Percentiles rank a stretch among this genome's conserved stretches.
Evolutionary conservation across 164 flowering plant species (phyloP).

Genomic region (Cinnamomum chago): DNA sequence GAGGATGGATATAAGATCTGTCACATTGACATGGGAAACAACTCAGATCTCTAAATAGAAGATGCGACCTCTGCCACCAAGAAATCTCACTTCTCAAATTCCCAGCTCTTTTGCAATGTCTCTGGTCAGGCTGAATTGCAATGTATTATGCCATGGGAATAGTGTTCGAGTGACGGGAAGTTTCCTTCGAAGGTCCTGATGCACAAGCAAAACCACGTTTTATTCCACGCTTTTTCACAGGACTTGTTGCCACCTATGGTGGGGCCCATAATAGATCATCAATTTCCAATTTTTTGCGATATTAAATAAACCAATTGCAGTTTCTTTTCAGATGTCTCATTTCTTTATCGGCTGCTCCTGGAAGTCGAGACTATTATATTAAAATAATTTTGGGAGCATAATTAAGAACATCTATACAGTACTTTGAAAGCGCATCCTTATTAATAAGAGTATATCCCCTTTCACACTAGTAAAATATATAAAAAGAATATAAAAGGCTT

Average conservation of each 20-base stretch:
- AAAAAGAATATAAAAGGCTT: too few species aligned
- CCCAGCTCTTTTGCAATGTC: constrained; percentile 81
- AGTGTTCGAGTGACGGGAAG: constrained; percentile 94
- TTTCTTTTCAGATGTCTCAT: background rate
- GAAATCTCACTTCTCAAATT: constrained; percentile 42
- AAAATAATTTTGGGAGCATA: background rate
- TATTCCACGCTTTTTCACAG: background rate
- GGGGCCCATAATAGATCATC: background rate
- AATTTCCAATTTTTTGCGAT: too few species aligned
- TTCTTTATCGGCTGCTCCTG: too few species aligned
- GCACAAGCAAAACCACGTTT: background rate
- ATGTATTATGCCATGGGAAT: constrained; percentile 91
- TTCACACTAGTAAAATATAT: too few species aligned
- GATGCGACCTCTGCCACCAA: too few species aligned
- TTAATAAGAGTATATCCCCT: too few species aligned
- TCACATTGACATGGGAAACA: background rate
- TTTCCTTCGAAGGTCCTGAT: constrained; percentile 95
- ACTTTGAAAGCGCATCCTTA: constrained; percentile 99
- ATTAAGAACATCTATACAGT: constrained; percentile 9
- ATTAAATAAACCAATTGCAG: background rate
- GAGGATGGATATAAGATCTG: background rate
- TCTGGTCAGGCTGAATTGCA: constrained; percentile 74
- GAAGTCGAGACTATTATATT: background rate
- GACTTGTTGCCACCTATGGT: background rate
- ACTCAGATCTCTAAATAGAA: background rate